phyloP scores from a whole-genome alignment of 805 yeast genomes.

The Saturnispora serradocipensis region DNA sequence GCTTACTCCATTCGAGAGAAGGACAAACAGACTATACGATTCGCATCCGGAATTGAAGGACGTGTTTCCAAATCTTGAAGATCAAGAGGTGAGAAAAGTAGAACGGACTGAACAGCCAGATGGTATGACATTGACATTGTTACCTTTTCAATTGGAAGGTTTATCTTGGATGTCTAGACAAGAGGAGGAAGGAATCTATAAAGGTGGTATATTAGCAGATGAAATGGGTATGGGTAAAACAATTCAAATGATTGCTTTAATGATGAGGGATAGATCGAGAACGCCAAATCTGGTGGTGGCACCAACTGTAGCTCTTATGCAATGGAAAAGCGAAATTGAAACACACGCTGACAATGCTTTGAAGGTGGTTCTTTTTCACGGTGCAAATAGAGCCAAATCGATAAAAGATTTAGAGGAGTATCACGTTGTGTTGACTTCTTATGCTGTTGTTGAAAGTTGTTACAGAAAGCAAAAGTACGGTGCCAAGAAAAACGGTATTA shows the following conservation, averaged over 20 bases:
- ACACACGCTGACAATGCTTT: conserved; percentile 68
- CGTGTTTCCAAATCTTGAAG: conserved; percentile 58
- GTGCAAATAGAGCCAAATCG: conserved; percentile 62
- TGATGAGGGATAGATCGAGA: conserved; percentile 57
- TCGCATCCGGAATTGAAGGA: conserved; percentile 71
- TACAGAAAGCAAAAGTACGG: conserved; percentile 79
- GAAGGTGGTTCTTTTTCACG: conserved; percentile 71
- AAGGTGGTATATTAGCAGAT: conserved; percentile 93
- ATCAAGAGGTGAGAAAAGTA: conserved; percentile 37
- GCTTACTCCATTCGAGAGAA: conserved; percentile 58
- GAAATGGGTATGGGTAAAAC: conserved; percentile 99
- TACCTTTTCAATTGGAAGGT: conserved; percentile 94
- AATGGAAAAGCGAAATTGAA: conserved; percentile 91
- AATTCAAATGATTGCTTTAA: conserved; percentile 85
- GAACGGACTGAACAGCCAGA: conserved; percentile 65
- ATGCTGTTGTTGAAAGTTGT: conserved; percentile 83
- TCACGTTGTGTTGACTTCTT: conserved; percentile 86
- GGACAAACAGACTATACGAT: conserved; percentile 58
- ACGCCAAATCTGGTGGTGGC: conserved; percentile 86
- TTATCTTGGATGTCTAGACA: conserved; percentile 80
- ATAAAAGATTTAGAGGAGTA: conserved; percentile 46
- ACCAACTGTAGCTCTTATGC: conserved; percentile 98
- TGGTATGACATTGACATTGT: conserved; percentile 59
- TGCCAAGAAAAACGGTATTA: conserved; percentile 60
- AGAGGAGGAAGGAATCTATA: conserved; percentile 70